Percentiles rank a stretch among this genome's conserved stretches.
These are phyloP conservation scores for Cruciata laevipes DNA, from an alignment of 257 asterid species.

Conservation along the genomic window DNA sequence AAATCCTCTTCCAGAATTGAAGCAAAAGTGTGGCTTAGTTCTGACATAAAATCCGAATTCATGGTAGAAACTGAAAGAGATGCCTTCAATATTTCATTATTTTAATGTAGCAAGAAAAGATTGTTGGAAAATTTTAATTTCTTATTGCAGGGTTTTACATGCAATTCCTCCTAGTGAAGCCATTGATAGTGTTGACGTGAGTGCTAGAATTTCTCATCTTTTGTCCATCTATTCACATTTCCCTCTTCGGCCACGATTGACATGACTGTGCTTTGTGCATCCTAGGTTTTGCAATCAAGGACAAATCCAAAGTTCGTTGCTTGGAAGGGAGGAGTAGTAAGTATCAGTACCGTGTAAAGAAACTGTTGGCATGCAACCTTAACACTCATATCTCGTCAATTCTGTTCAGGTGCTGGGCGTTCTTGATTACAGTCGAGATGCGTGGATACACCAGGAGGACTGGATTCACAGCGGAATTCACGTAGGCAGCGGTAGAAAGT, in stretches of 20 bases:
- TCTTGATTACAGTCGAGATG: constrained; percentile 80
- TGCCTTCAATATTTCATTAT: no score
- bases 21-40: neutral
- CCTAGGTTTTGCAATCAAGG: constrained; percentile 82
- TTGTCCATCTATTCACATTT: constrained; percentile 2
- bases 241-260: constrained; percentile 1
- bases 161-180: constrained; percentile 96
- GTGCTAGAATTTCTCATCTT: constrained; percentile 9
- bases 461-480: constrained; percentile 80
- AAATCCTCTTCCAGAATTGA: no score
- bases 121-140: neutral
- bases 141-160: constrained; percentile 68
- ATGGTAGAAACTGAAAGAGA: neutral
- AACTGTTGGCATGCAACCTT: neutral
- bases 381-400: neutral
- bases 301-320: constrained; percentile 61
- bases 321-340: constrained; percentile 97
- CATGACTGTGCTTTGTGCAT: neutral
- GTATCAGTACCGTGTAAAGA: constrained; percentile 18
- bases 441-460: constrained; percentile 92
- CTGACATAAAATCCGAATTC: neutral
- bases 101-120: no score
- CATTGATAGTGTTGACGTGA: constrained; percentile 94
- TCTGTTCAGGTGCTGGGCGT: constrained; percentile 67
- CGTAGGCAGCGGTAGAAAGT: constrained; percentile 72